phyloP scores from a whole-genome alignment of 2,329 filamentous ascomycete species.

The Paramyrothecium roridum region DNA sequence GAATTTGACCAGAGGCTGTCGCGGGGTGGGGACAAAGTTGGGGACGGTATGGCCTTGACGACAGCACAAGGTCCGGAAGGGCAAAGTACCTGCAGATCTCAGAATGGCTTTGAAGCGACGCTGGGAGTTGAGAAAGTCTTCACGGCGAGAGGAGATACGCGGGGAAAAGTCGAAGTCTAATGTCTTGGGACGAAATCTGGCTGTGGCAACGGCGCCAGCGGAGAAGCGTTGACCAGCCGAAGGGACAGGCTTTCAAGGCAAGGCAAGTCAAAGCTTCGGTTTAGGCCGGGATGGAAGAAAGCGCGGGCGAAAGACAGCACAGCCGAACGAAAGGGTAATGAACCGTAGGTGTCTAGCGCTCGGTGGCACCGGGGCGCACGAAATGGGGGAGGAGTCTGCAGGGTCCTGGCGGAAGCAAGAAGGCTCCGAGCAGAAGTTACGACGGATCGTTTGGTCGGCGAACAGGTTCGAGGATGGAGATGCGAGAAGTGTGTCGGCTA shows the following conservation, averaged over 20 bases:
- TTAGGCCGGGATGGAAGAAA: no score
- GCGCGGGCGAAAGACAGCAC: no score
- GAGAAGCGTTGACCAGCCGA: neutral
- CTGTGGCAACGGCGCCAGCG: neutral
- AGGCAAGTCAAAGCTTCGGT: neutral
- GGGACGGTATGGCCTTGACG: neutral
- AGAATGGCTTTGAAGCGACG: neutral
- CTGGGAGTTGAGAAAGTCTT: slow-evolving; percentile 1
- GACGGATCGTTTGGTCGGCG: no score
- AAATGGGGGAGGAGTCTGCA: no score
- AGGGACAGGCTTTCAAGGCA: neutral
- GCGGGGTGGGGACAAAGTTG: neutral
- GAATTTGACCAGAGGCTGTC: neutral
- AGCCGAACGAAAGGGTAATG: no score
- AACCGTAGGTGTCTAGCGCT: no score
- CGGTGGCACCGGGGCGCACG: no score
- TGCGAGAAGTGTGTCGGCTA: neutral
- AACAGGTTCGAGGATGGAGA: neutral
- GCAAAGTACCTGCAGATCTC: slow-evolving; percentile 14
- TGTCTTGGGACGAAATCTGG: neutral
- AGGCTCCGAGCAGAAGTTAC: no score
- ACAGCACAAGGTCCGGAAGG: slow-evolving; percentile 3
- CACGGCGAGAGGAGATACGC: neutral
- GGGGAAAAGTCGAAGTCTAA: neutral
- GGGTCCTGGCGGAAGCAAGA: no score